Percentiles rank a stretch among this genome's conserved stretches.
phyloP scores from a whole-genome alignment of 2,329 filamentous ascomycete species.

The Aspergillus ibericus region DNA sequence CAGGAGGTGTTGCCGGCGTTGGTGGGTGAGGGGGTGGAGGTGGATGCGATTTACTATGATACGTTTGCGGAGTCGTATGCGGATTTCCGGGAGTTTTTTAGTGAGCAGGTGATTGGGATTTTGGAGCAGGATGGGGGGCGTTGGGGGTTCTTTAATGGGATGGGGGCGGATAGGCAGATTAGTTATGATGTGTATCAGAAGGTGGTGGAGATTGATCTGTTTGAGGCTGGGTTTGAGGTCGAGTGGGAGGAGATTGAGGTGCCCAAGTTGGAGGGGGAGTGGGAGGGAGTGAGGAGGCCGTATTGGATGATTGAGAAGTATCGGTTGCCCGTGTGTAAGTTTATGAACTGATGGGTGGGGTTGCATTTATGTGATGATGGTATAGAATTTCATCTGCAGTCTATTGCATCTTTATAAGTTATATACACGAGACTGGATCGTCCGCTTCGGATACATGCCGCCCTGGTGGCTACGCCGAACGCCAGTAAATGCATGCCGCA shows the following conservation, averaged over 20 bases:
- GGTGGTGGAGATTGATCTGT: conserved; percentile 86
- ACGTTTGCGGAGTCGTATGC: conserved; percentile 94
- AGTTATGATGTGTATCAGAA: conserved; percentile 96
- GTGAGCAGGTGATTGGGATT: conserved; percentile 78
- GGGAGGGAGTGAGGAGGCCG: conserved; percentile 81
- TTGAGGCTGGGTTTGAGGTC: conserved; percentile 84
- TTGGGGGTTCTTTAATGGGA: conserved; percentile 68
- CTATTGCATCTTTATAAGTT: background rate
- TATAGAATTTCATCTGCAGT: background rate
- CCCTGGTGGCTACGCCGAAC: background rate
- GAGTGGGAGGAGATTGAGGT: conserved; percentile 80
- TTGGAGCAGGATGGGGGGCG: conserved; percentile 54
- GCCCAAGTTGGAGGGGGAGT: conserved; percentile 72
- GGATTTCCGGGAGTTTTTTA: conserved; percentile 83
- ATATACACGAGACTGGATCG: background rate
- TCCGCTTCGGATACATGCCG: too few relatives aligned
- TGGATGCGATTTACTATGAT: conserved; percentile 94
- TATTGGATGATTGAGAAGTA: conserved; percentile 80
- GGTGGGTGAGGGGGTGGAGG: conserved; percentile 66
- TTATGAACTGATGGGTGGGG: conserved; percentile 31
- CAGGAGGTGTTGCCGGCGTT: conserved; percentile 74
- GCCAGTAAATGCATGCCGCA: background rate
- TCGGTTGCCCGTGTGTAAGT: conserved; percentile 45
- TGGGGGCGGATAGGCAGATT: conserved; percentile 86
- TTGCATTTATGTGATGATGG: background rate